phyloP scores from a whole-genome alignment of 2,329 filamentous ascomycete genomes.

The Exophiala oligosperma region DNA sequence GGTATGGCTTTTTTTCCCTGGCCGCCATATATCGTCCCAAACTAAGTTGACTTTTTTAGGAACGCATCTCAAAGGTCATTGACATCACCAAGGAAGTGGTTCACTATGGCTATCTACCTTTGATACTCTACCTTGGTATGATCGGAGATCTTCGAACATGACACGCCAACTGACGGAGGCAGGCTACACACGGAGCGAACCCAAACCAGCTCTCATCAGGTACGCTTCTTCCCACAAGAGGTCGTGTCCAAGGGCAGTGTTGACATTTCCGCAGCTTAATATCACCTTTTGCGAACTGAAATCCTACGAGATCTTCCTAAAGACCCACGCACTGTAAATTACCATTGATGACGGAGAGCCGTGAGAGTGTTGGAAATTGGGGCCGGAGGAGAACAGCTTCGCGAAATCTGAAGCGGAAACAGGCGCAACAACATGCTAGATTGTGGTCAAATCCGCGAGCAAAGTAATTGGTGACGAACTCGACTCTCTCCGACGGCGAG shows the following conservation, averaged over 20 bases:
- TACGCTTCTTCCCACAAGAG: constrained; percentile 34
- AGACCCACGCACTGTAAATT: neutral
- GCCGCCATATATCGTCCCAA: too few relatives aligned
- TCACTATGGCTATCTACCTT: constrained; percentile 95
- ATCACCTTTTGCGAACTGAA: constrained; percentile 29
- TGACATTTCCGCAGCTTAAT: constrained; percentile 24
- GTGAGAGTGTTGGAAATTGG: neutral
- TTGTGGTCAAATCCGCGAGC: too few relatives aligned
- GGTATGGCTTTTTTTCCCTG: constrained; percentile 51
- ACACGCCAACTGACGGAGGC: constrained; percentile 14
- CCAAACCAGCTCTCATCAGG: constrained; percentile 78
- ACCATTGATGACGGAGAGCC: neutral
- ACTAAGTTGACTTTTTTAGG: constrained; percentile 53
- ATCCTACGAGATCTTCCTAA: neutral
- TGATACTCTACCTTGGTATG: constrained; percentile 94
- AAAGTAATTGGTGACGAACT: too few relatives aligned
- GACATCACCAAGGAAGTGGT: constrained; percentile 90
- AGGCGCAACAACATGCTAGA: too few relatives aligned
- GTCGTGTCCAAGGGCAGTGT: neutral
- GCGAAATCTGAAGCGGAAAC: neutral
- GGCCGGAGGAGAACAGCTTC: too few relatives aligned
- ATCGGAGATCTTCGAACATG: neutral
- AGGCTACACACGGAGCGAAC: constrained; percentile 95
- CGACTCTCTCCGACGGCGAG: too few relatives aligned
- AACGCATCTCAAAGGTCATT: constrained; percentile 96